Conservation (phyloP, 805 yeast genomes). For the Zygotorulaspora chibaensis region DNA sequence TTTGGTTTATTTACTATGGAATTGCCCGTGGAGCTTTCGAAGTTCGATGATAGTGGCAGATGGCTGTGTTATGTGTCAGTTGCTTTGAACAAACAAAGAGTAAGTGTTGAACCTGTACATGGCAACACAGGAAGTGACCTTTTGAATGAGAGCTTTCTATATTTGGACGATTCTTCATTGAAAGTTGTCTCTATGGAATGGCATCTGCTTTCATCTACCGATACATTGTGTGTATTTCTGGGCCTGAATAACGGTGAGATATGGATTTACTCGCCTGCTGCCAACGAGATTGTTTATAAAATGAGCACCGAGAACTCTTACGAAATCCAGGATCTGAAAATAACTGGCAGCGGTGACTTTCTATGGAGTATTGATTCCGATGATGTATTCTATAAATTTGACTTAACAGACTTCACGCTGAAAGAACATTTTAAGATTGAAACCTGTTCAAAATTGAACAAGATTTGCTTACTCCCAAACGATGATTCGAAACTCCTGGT, state of each 20-base stretch:
- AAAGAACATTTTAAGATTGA: slow-evolving; percentile 42
- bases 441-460: slow-evolving; percentile 29
- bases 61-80: slow-evolving; percentile 60
- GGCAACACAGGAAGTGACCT: slow-evolving; percentile 35
- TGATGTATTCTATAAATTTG: slow-evolving; percentile 62
- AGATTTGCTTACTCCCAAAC: slow-evolving; percentile 23
- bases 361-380: slow-evolving; percentile 58
- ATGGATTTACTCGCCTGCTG: slow-evolving; percentile 62
- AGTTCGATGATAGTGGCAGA: slow-evolving; percentile 60
- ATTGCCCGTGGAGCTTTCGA: slow-evolving; percentile 37
- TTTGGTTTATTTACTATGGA: slow-evolving; percentile 3
- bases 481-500: slow-evolving; percentile 44
- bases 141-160: slow-evolving; percentile 37
- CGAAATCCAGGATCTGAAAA: slow-evolving; percentile 48
- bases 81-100: slow-evolving; percentile 66
- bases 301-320: slow-evolving; percentile 45
- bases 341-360: slow-evolving; percentile 33
- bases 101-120: slow-evolving; percentile 55
- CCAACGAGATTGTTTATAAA: slow-evolving; percentile 52
- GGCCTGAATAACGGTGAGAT: slow-evolving; percentile 64
- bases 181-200: slow-evolving; percentile 25
- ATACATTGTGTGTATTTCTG: slow-evolving; percentile 49
- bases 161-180: slow-evolving; percentile 25
- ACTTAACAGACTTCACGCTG: slow-evolving; percentile 42
- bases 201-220: slow-evolving; percentile 29